Conservation (phyloP, 345 rosid genomes). For the Erysimum cheiranthoides region DNA sequence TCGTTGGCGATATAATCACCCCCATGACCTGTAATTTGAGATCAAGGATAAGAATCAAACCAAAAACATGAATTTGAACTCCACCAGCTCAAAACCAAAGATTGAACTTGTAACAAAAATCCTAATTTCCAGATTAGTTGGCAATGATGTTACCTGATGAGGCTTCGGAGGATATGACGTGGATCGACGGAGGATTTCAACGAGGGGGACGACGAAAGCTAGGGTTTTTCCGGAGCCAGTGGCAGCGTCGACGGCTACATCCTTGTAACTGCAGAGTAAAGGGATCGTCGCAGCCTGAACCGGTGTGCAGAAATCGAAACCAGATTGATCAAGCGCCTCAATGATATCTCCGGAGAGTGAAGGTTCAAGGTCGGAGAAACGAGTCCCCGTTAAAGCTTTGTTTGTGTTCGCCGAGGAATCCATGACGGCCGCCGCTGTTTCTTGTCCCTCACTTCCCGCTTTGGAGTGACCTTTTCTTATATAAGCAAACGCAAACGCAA, state of each 20-base stretch:
- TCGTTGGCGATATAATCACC: constrained; percentile 83
- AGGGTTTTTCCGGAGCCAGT: constrained; percentile 97
- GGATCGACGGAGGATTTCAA: constrained; percentile 78
- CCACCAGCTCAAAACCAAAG: not conserved
- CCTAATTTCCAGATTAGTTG: not conserved
- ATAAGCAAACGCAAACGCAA: not conserved
- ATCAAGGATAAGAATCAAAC: not conserved
- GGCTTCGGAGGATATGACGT: constrained; percentile 66
- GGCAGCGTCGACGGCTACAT: constrained; percentile 93
- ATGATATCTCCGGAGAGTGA: constrained; percentile 65
- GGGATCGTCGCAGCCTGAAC: constrained; percentile 94
- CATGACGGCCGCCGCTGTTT: constrained; percentile 42
- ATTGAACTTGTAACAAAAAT: not conserved
- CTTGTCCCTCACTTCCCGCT: constrained; percentile 27
- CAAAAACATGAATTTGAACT: not conserved
- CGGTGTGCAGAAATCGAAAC: constrained; percentile 90
- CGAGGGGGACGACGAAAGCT: constrained; percentile 78
- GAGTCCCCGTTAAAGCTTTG: constrained; percentile 71
- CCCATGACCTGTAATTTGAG: constrained; percentile 70
- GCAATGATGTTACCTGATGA: constrained; percentile 59
- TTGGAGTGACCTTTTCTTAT: not conserved
- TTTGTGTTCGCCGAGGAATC: constrained; percentile 48
- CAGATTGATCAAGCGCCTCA: constrained; percentile 55
- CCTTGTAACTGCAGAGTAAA: constrained; percentile 80
- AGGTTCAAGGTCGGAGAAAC: constrained; percentile 86